Base-by-base conservation (phyloP, 2,329 filamentous ascomycete genomes). In the Fusarium sp. region DNA sequence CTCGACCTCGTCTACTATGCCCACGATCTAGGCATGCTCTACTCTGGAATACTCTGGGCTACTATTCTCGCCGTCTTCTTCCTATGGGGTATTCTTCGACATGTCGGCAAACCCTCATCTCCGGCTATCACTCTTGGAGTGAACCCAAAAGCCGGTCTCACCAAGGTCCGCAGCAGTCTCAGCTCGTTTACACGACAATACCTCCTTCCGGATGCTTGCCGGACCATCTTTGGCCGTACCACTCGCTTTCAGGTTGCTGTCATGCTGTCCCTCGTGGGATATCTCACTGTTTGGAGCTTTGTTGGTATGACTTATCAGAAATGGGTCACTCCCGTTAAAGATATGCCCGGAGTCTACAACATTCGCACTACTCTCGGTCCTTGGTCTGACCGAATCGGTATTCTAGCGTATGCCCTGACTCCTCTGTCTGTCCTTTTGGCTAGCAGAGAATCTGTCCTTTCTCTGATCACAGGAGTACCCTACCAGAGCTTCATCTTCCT, bases 401-500 rank as follows among this genome's bases (percentile, higher is more conserved):
- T 91, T 4, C 80, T 94, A 1, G 92, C 93, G 3, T 94, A 92
- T 74, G 93, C 92, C 1, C 85, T 94, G 14, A 94, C 92, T 1
- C 92, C 92, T 0, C 84, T 94, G 1, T 90, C 90, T 1, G 82
- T 94, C 35, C 80, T 93, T 52, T 85, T 94, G 17, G 86, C 88
- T n/a, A 90, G 85, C 63, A 86, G 92, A 44, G 92, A 94, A 78
- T 92, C 90, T 1, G 83, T 94, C 4, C 85, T 94, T 7, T 92
- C 90, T 1, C 78, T 92, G 18, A 79, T 93, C 53, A 94, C 92
- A 0, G 92, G 93, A 3, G 84, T 94, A 1, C 92, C 93, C 0
- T 93, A 94, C 76, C 92, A 94, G 73, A 89, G 88, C 75, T 94
- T 94, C 85, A 91, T 92, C 80, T 94, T 94, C 77, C 82, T 94